Evolutionary conservation across 164 flowering plant genomes (phyloP).

Genomic region (Piper betle): DNA sequence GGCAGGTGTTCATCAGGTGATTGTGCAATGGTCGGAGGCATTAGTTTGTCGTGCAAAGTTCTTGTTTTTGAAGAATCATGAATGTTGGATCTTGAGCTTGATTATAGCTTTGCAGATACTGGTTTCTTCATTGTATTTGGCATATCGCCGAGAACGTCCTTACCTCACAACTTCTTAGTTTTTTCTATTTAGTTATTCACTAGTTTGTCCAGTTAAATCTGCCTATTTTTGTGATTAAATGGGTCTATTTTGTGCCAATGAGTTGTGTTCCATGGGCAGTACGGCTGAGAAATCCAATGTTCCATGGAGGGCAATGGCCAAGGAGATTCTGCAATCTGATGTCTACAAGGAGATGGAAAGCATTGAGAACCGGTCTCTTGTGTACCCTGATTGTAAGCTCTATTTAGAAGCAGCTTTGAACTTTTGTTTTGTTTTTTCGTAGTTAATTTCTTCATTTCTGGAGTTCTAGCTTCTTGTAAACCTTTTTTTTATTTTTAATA

Average conservation of each 20-base stretch:
- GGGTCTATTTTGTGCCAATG: neutral
- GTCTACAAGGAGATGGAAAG: conserved; percentile 52
- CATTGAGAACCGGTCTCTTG: conserved; percentile 33
- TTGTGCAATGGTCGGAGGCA: neutral
- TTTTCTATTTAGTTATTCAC: neutral
- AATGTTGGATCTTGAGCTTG: too few species aligned
- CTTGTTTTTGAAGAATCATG: neutral
- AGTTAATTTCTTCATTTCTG: too few species aligned
- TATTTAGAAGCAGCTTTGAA: neutral
- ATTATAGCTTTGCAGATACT: too few species aligned
- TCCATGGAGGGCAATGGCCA: conserved; percentile 62
- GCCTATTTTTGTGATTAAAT: neutral
- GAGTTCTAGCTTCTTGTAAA: too few species aligned
- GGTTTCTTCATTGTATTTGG: too few species aligned
- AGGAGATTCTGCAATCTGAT: conserved; percentile 48
- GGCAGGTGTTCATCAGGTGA: conserved; percentile 58
- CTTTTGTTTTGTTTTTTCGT: neutral
- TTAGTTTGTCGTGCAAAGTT: neutral
- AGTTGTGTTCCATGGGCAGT: conserved; percentile 20
- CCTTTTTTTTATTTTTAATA: too few species aligned
- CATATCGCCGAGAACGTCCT: neutral
- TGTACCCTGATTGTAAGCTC: conserved; percentile 52
- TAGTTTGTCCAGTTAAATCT: neutral
- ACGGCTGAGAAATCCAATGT: conserved; percentile 65
- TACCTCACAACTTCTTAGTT: neutral